Conservation (phyloP, 495 filamentous ascomycete genomes). For the Penicillium canescens region DNA sequence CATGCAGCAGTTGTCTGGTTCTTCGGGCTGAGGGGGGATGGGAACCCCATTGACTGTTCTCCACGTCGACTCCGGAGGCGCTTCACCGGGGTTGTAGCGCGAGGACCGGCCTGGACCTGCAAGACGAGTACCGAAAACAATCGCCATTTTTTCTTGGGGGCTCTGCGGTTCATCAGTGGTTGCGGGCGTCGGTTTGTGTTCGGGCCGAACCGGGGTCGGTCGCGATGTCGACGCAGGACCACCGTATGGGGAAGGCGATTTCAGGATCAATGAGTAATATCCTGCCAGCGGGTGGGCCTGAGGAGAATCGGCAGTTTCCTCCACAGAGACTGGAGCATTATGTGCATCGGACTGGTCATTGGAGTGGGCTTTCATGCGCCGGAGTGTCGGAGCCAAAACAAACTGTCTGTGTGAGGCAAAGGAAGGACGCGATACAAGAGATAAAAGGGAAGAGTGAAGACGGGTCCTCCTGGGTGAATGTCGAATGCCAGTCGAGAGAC, state of each 20-base stretch:
- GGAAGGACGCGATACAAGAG: background rate
- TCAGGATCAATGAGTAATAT: slow-evolving; percentile 40
- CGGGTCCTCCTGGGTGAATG: slow-evolving; percentile 17
- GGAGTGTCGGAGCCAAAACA: slow-evolving; percentile 20
- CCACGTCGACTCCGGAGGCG: slow-evolving; percentile 44
- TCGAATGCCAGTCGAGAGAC: slow-evolving; percentile 19
- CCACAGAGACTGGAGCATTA: slow-evolving; percentile 11
- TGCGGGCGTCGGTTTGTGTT: slow-evolving; percentile 28
- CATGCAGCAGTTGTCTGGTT: slow-evolving; percentile 99
- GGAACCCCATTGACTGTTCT: slow-evolving; percentile 73
- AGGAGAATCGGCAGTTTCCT: slow-evolving; percentile 6
- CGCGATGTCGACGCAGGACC: slow-evolving; percentile 24
- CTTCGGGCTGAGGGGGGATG: slow-evolving; percentile 79
- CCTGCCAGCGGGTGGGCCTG: slow-evolving; percentile 47
- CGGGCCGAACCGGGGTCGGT: slow-evolving; percentile 17
- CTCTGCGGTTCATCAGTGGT: slow-evolving; percentile 28
- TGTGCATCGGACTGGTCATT: slow-evolving; percentile 8
- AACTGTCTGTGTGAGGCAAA: slow-evolving; percentile 14
- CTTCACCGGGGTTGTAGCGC: slow-evolving; percentile 53
- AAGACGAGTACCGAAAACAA: slow-evolving; percentile 77
- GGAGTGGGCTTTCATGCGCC: slow-evolving; percentile 24
- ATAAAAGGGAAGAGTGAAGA: background rate
- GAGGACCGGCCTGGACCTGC: slow-evolving; percentile 66
- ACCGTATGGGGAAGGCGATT: slow-evolving; percentile 28
- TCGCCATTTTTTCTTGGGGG: slow-evolving; percentile 56